These are phyloP conservation scores for Gloeostereum incarnatum DNA, from an alignment of 768 basidiomycete species.

Conservation along the genomic window DNA sequence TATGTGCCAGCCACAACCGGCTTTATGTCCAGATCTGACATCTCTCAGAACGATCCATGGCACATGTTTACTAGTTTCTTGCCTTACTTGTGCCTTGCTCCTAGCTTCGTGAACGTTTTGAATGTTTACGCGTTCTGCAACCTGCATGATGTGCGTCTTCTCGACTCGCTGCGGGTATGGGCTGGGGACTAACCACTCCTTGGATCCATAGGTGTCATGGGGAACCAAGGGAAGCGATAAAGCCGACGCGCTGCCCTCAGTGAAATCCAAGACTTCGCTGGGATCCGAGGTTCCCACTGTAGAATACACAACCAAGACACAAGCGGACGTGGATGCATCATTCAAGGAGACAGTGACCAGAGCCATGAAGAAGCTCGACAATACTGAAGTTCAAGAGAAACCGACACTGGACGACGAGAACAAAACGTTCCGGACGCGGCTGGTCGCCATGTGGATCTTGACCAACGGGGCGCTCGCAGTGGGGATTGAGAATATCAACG, in stretches of 20 bases:
- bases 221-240: conserved; percentile 69
- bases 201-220: conserved; percentile 29
- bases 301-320: conserved; percentile 62
- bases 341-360: conserved; percentile 81
- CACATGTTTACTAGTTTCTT: conserved; percentile 66
- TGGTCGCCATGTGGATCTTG: conserved; percentile 69
- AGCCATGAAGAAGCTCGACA: conserved; percentile 56
- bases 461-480: conserved; percentile 48
- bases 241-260: conserved; percentile 71
- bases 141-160: conserved; percentile 42
- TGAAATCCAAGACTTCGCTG: conserved; percentile 44
- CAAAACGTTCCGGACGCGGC: conserved; percentile 76
- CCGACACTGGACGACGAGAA: conserved; percentile 75
- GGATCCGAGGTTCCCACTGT: conserved; percentile 60
- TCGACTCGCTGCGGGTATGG: too few species aligned
- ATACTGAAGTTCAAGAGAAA: conserved; percentile 46
- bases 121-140: conserved; percentile 76
- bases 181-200: too few species aligned
- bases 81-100: conserved; percentile 58
- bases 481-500: conserved; percentile 51
- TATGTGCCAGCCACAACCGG: conserved; percentile 30
- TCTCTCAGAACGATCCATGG: conserved; percentile 57
- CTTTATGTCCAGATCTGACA: conserved; percentile 22
- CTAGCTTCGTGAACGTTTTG: conserved; percentile 62
- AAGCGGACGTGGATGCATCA: conserved; percentile 71